A percentile compares a stretch with the other conserved stretches of the same genome.
These are phyloP conservation scores for Iberis amara DNA, from an alignment of 441 rosid species.

Conservation along the genomic window DNA sequence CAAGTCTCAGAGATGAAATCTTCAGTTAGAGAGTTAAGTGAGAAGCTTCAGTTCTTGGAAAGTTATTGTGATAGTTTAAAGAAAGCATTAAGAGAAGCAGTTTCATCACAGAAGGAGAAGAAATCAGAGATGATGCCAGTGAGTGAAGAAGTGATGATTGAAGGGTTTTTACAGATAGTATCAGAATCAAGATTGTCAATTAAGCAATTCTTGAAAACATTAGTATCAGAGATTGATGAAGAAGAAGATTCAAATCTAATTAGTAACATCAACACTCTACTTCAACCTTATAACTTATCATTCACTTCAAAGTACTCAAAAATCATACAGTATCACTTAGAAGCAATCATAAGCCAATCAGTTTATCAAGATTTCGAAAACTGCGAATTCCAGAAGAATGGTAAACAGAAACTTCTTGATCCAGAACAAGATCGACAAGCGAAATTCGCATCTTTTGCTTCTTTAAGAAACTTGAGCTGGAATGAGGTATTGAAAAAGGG, in stretches of 20 bases:
- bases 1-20: slow-evolving; percentile 78
- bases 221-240: slow-evolving; percentile 57
- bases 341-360: slow-evolving; percentile 69
- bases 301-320: slow-evolving; percentile 59
- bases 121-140: slow-evolving; percentile 58
- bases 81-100: slow-evolving; percentile 52
- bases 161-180: slow-evolving; percentile 84
- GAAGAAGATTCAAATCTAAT: slow-evolving; percentile 58
- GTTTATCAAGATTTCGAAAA: slow-evolving; percentile 91
- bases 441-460: slow-evolving; percentile 64
- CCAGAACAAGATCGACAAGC: slow-evolving; percentile 69
- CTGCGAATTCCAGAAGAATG: slow-evolving; percentile 64
- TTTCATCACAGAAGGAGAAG: slow-evolving; percentile 19
- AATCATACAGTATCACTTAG: slow-evolving; percentile 63
- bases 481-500: slow-evolving; percentile 86
- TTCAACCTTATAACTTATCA: slow-evolving; percentile 60
- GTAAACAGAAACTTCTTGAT: slow-evolving; percentile 63
- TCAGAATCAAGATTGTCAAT: slow-evolving; percentile 88
- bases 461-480: slow-evolving; percentile 87
- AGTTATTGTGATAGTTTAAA: slow-evolving; percentile 72
- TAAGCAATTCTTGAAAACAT: slow-evolving; percentile 82
- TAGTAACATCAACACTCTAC: slow-evolving; percentile 54
- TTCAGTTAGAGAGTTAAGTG: slow-evolving; percentile 60
- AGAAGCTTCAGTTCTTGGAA: slow-evolving; percentile 77
- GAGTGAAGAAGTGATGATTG: slow-evolving; percentile 81